These are phyloP conservation scores for Sphaerulina populicola DNA, from an alignment of 2,329 filamentous ascomycete species.

Conservation along the genomic window DNA sequence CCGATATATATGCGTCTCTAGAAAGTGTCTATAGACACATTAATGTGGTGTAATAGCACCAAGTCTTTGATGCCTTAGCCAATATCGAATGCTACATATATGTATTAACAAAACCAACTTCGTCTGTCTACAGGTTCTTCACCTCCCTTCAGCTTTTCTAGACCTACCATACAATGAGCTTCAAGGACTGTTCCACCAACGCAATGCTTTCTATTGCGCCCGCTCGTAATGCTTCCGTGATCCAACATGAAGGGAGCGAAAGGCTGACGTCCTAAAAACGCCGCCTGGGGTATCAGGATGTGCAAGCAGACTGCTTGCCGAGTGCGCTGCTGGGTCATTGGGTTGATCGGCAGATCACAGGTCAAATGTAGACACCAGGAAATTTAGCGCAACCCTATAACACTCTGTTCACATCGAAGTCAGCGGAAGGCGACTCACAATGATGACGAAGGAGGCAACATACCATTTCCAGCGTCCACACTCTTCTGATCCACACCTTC, in stretches of 20 bases:
- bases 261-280: not conserved
- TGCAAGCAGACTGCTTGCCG: conserved; percentile 1
- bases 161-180: conserved; percentile 6
- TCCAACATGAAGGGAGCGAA: conserved; percentile 1
- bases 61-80: too few species aligned
- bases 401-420: conserved; percentile 21
- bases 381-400: conserved; percentile 27
- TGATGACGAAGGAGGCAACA: conserved; percentile 22
- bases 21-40: too few species aligned
- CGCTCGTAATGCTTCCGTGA: conserved; percentile 7
- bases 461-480: conserved; percentile 97
- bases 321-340: not conserved
- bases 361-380: not conserved
- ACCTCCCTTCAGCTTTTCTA: conserved; percentile 1
- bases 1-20: too few species aligned
- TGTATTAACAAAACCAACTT: too few species aligned
- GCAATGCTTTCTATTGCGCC: conserved; percentile 9
- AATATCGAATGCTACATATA: too few species aligned
- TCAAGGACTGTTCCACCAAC: conserved; percentile 9
- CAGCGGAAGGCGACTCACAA: not conserved
- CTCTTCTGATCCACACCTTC: conserved; percentile 95
- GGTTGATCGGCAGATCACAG: not conserved
- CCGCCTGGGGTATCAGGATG: conserved; percentile 3
- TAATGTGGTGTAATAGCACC: too few species aligned
- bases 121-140: conserved; percentile 1